Evolutionary conservation across 73 alveolate genomes (phyloP).

Genomic region (Paramecium sexaurelia): DNA sequence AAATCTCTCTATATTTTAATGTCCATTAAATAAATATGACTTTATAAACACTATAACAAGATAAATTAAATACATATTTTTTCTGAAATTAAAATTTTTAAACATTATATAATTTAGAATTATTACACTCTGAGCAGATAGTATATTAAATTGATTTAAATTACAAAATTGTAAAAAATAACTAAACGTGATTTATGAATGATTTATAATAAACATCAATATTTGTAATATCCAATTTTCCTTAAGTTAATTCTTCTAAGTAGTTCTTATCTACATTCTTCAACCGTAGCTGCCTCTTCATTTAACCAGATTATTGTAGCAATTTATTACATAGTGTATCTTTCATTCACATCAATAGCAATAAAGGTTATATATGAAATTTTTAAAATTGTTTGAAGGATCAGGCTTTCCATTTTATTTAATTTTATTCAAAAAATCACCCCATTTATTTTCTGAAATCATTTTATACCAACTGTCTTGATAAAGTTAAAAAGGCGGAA

Average conservation of each 20-base stretch:
- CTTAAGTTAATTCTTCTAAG: not conserved
- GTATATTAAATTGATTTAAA: no score
- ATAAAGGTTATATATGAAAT: not conserved
- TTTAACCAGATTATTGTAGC: not conserved
- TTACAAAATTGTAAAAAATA: no score
- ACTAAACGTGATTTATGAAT: not conserved
- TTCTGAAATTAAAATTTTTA: no score
- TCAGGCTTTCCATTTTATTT: not conserved
- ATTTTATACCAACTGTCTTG: slow-evolving; percentile 32
- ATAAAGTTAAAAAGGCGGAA: slow-evolving; percentile 46
- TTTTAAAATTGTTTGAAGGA: not conserved
- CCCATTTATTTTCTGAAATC: slow-evolving; percentile 23
- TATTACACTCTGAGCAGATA: no score
- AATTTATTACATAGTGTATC: not conserved
- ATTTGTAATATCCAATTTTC: not conserved
- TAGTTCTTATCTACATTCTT: not conserved
- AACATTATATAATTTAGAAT: not conserved
- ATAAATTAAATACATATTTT: no score
- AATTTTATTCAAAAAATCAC: not conserved
- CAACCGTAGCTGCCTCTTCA: not conserved
- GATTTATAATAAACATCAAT: not conserved
- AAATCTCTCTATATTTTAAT: slow-evolving; percentile 39
- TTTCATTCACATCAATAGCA: not conserved
- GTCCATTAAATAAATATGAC: slow-evolving; percentile 22
- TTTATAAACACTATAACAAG: not conserved